phyloP scores from a whole-genome alignment of 164 flowering plant genomes.

The Warburgia ugandensis region DNA sequence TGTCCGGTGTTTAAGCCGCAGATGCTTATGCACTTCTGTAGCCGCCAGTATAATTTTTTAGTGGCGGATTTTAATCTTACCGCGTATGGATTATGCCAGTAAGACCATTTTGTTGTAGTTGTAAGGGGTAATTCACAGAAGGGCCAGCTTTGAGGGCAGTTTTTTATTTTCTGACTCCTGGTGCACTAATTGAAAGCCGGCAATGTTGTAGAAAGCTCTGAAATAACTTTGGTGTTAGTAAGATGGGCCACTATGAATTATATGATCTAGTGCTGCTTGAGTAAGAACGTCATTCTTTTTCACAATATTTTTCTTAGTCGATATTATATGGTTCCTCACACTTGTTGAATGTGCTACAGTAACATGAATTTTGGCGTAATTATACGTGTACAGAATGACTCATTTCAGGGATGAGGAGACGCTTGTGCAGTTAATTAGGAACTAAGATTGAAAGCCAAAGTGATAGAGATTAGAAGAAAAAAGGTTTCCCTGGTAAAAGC shows the following conservation, averaged over 20 bases:
- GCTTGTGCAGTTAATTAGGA: no score
- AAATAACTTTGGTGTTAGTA: conserved; percentile 81
- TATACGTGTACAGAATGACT: conserved; percentile 95
- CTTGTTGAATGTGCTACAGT: conserved; percentile 47
- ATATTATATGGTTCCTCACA: no score
- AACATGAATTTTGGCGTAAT: conserved; percentile 83
- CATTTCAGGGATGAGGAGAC: conserved; percentile 62
- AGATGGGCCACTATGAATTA: conserved; percentile 92
- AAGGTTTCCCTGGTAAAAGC: no score
- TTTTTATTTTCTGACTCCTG: not conserved
- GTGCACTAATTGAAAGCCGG: conserved; percentile 39
- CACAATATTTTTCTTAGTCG: not conserved
- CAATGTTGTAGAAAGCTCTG: conserved; percentile 95
- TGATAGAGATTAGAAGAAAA: no score
- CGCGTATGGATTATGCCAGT: no score
- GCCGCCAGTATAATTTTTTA: no score
- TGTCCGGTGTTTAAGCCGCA: no score
- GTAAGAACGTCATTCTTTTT: conserved; percentile 32
- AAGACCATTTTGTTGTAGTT: no score
- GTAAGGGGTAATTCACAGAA: conserved; percentile 33
- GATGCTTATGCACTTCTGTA: no score
- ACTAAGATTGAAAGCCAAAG: no score
- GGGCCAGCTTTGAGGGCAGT: not conserved
- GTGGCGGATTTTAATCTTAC: no score
- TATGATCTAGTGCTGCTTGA: conserved; percentile 91